A percentile compares a stretch with the other conserved stretches of the same genome.
Conservation (phyloP, 73 alveolate species). For the Stentor coeruleus region DNA sequence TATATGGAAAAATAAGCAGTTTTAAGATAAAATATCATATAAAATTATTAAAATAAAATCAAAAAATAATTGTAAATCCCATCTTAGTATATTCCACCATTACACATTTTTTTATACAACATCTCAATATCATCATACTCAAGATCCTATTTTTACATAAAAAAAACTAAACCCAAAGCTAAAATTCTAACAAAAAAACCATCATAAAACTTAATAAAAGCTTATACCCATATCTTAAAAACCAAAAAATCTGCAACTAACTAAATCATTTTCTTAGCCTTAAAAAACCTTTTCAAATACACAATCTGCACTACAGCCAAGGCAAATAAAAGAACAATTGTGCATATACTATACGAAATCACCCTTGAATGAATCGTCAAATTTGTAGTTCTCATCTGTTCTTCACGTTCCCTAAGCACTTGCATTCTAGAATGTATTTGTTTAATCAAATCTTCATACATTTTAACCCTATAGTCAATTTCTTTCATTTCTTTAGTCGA, state of each 20-base stretch:
- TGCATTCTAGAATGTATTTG: slow-evolving; percentile 16
- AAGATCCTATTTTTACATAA: no score
- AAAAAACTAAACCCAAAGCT: no score
- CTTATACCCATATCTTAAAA: no score
- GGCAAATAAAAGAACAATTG: slow-evolving; percentile 23
- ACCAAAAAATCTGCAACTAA: not conserved
- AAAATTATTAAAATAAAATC: no score
- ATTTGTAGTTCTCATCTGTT: slow-evolving; percentile 30
- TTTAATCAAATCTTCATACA: not conserved
- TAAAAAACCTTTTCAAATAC: slow-evolving; percentile 10
- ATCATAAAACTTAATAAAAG: no score
- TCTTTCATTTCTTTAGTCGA: slow-evolving; percentile 5
- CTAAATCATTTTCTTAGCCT: slow-evolving; percentile 19
- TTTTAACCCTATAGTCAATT: not conserved
- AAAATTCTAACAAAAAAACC: no score
- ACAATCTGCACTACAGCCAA: slow-evolving; percentile 9
- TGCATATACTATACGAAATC: not conserved
- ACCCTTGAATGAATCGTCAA: slow-evolving; percentile 23
- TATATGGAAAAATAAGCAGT: no score
- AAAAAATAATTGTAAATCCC: no score
- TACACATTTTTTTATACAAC: no score
- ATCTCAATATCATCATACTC: no score
- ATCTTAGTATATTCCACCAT: no score
- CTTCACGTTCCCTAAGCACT: slow-evolving; percentile 18
- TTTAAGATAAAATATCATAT: no score